Conservation (phyloP, 352 stramenopile genomes). For the Thalassiosira oceanica region DNA sequence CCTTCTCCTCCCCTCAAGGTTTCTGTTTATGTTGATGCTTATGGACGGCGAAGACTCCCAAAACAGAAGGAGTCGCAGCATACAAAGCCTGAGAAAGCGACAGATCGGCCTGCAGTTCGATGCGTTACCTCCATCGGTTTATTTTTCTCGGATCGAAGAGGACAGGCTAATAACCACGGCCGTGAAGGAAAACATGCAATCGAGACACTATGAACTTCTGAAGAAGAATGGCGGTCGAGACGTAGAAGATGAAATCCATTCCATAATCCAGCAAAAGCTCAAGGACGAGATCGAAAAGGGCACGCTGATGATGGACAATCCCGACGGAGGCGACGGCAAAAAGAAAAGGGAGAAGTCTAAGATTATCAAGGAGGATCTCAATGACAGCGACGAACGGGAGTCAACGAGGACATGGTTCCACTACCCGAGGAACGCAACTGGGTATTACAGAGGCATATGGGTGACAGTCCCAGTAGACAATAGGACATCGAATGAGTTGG, state of each 20-base stretch:
- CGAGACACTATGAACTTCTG: slow-evolving; percentile 54
- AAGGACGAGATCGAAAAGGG: slow-evolving; percentile 20
- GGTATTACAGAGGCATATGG: slow-evolving; percentile 79
- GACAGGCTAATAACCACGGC: slow-evolving; percentile 19
- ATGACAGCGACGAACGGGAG: slow-evolving; percentile 2
- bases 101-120: slow-evolving; percentile 21
- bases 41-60: slow-evolving; percentile 77
- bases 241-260: slow-evolving; percentile 41
- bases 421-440: slow-evolving; percentile 80
- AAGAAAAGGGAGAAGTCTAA: background rate
- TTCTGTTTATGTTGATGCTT: slow-evolving; percentile 75
- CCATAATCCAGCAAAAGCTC: slow-evolving; percentile 43
- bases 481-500: too few relatives aligned
- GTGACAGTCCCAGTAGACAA: slow-evolving; percentile 1
- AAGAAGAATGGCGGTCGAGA: slow-evolving; percentile 59
- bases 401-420: slow-evolving; percentile 35
- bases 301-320: background rate
- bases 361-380: background rate
- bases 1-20: too few relatives aligned
- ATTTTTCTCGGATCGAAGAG: slow-evolving; percentile 12
- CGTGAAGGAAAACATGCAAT: slow-evolving; percentile 22
- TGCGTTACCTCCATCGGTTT: slow-evolving; percentile 16
- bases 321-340: slow-evolving; percentile 5
- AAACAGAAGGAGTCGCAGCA: slow-evolving; percentile 2
- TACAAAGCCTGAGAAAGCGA: background rate